phyloP scores from a whole-genome alignment of 2,329 filamentous ascomycete genomes.

The Mollisia scopiformis region DNA sequence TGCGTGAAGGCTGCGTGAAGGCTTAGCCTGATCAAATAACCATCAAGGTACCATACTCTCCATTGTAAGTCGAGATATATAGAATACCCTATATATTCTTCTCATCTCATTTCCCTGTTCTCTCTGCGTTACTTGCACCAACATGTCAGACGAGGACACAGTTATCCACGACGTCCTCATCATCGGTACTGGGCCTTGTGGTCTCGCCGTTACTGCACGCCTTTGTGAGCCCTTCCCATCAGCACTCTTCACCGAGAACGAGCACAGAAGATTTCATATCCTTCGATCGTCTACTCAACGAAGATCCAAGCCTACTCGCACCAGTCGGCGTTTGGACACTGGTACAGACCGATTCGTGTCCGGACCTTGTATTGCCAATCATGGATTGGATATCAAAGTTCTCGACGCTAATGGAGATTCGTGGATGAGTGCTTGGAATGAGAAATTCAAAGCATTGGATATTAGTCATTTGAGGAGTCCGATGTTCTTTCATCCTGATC shows the following conservation, averaged over 20 bases:
- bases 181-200: conserved; percentile 74
- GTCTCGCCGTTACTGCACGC: conserved; percentile 73
- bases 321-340: conserved; percentile 38
- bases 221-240: conserved; percentile 74
- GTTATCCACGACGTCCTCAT: conserved; percentile 60
- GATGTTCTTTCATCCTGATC: conserved; percentile 84
- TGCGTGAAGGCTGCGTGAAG: too few species aligned
- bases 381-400: conserved; percentile 53
- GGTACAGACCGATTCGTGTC: conserved; percentile 36
- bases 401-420: conserved; percentile 64
- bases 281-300: conserved; percentile 60
- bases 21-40: conserved; percentile 4
- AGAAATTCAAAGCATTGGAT: conserved; percentile 67
- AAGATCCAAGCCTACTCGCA: conserved; percentile 40
- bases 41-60: conserved; percentile 16
- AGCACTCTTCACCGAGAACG: conserved; percentile 81
- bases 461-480: conserved; percentile 76
- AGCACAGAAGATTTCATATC: conserved; percentile 80
- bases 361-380: conserved; percentile 19
- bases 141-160: conserved; percentile 12
- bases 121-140: neutral
- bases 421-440: conserved; percentile 75
- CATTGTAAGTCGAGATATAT: conserved; percentile 3
- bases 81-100: neutral
- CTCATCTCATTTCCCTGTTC: neutral